A percentile compares a stretch with the other conserved stretches of the same genome.
Evolutionary conservation across 306 rosid genomes (phyloP).

Genomic region (Prunus salicina): DNA sequence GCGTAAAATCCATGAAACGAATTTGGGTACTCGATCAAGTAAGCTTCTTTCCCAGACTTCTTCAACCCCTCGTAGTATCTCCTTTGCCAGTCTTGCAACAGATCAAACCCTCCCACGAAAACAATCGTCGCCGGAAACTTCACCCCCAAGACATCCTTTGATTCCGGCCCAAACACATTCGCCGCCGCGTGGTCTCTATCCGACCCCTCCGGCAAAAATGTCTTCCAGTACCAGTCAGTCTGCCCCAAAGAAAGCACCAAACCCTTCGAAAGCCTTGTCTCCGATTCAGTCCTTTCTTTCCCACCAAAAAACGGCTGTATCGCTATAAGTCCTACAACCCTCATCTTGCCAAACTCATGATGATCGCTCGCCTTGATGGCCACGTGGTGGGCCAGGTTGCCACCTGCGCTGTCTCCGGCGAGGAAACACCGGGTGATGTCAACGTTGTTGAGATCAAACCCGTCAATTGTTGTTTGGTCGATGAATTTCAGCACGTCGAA

Average conservation of each 20-base stretch:
- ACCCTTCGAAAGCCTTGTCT: background rate
- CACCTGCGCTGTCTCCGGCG: slow-evolving; percentile 27
- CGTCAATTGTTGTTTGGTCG: background rate
- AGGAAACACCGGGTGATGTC: slow-evolving; percentile 13
- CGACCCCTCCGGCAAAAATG: slow-evolving; percentile 21
- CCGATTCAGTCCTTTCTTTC: slow-evolving; percentile 30
- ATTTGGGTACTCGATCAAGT: slow-evolving; percentile 23
- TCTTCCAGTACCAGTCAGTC: slow-evolving; percentile 28
- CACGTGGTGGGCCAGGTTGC: slow-evolving; percentile 11
- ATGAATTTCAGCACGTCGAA: slow-evolving; percentile 20
- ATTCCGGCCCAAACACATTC: slow-evolving; percentile 23
- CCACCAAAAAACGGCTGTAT: slow-evolving; percentile 34
- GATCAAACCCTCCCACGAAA: slow-evolving; percentile 22
- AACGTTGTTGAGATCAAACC: background rate
- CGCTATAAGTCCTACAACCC: background rate
- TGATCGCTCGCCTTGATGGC: background rate
- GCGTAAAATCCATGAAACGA: slow-evolving; percentile 26
- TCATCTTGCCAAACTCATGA: background rate
- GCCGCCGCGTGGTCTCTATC: slow-evolving; percentile 22
- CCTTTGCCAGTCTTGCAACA: slow-evolving; percentile 23
- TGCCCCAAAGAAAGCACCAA: background rate
- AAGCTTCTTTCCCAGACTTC: slow-evolving; percentile 18
- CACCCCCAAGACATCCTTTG: slow-evolving; percentile 3
- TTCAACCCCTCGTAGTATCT: slow-evolving; percentile 20
- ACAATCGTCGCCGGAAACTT: slow-evolving; percentile 26